phyloP scores from a whole-genome alignment of 148 eudicot genomes.

The Pouteria glomerata region DNA sequence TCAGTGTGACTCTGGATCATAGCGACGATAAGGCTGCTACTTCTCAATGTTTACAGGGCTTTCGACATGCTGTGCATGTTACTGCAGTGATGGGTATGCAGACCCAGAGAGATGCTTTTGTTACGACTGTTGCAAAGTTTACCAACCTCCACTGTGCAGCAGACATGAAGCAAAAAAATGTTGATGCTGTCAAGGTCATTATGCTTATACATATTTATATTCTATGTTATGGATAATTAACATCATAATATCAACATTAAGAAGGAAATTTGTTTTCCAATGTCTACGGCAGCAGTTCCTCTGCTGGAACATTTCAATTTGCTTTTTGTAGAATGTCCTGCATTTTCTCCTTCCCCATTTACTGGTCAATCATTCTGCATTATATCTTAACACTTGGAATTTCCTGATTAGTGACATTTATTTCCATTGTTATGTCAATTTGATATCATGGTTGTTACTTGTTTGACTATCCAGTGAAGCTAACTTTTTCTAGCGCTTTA shows the following conservation, averaged over 20 bases:
- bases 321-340: not conserved
- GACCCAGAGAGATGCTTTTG: conserved; percentile 98
- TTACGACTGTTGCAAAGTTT: conserved; percentile 92
- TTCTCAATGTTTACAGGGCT: conserved; percentile 81
- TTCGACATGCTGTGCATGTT: conserved; percentile 91
- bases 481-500: not conserved
- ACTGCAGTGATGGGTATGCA: conserved; percentile 95
- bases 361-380: conserved; percentile 4
- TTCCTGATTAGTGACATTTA: not conserved
- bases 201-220: not conserved
- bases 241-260: not conserved
- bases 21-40: conserved; percentile 92
- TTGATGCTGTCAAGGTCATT: conserved; percentile 93
- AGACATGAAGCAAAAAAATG: conserved; percentile 95
- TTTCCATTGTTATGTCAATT: not conserved
- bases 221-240: not conserved
- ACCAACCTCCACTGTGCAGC: conserved; percentile 93
- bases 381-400: not conserved
- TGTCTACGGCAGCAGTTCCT: not conserved
- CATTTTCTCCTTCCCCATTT: not conserved
- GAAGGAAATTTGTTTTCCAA: not conserved
- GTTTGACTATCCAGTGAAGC: not conserved
- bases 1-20: conserved; percentile 95
- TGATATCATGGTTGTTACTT: not conserved
- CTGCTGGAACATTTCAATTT: not conserved